Base-by-base conservation (phyloP, 306 rosid genomes). In the Malus orientalis region DNA sequence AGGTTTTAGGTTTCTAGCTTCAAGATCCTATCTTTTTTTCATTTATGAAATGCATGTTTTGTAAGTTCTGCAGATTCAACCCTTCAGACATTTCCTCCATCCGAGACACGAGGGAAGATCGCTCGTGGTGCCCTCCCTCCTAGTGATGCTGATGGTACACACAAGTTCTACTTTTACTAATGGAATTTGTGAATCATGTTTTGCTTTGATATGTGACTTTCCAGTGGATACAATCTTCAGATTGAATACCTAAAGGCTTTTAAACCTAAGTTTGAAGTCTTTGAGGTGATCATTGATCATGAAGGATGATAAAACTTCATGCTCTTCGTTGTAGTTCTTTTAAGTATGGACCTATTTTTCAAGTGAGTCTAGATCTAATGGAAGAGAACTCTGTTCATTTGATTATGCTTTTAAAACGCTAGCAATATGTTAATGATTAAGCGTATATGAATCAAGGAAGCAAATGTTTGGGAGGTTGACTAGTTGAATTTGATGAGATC, bases 1-100 rank as follows among this genome's bases (percentile, higher is more conserved):
- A 19, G 1, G 77, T 27, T 74, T 73, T 5, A 3, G 27, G 29
- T 29, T 29, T 62, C 27, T 20, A 10, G 60, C 2, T 60, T 18
- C 19, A 19, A 74, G 9, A 20, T 59, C 64, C 16, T 18, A 2
- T 57, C 11, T 20, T 1, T 67, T 45, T 32, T 54, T n/a, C 1
- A 47, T 86, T 14, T 12, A 12, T 40, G 33, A 29, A 55, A 29
- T 76, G 58, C 62, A 8, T 58, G 59, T 73, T 64, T 64, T 23
- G 51, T 69, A 66, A n/a, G 6, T 18, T 10, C 74, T 85, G 85
- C 82, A 94, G 97, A 92, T 82, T 87, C 98, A n/a, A 87, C 67
- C 80, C 97, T 92, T 68, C 89, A 89, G 93, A 89, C 95, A 53
- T 94, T 94, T 89, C 98, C 98, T 80, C 98, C 98, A 6, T 85